Evolutionary conservation across 2,329 filamentous ascomycete genomes (phyloP), one percentile per base, ranked within the genome.

Genomic region (Aspergillus uvarum): DNA sequence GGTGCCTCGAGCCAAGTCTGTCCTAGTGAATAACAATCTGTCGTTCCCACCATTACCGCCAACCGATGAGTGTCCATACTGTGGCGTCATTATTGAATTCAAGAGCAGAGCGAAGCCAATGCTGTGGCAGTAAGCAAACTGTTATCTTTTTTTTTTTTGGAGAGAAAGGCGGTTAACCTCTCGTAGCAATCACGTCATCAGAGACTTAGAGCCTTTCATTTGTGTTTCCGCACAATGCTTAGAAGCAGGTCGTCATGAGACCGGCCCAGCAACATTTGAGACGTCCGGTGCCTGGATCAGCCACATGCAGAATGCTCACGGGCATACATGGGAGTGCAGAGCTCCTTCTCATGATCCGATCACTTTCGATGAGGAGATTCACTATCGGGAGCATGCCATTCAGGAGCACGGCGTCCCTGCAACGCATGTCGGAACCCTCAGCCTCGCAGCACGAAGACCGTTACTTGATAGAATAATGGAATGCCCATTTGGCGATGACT

Each of bases 401-500:
- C 60, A 63, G 51, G 66, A 68, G 56, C 66, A 70, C 57, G 60
- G 56, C 54, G 63, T 65, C 21, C 63, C 63, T 59, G 63, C 63
- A 53, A 52, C 63, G 50, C 54, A 63, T 44, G 56, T 35, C 19
- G 53, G 52, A 50, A 68, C 51, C n/a, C 62, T 72, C 31, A 70
- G 69, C 62, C 59, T 50, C 53, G 68, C 69, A 14, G 69, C 68
- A 55, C 66, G 68, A 51, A 70, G 67, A 49, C 62, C 68, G 61
- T 56, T 62, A 35, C 48, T 66, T 19, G 50, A 69, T 22, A 70
- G 65, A 58, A 56, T 71, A 6, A 54, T 62, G 56, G 62, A 67
- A 54, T 71, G 68, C 58, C 68, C 69, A 47, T 71, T 71, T 65
- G 61, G 63, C 48, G 69, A 71, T 58, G 67, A 69, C 62, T 71